Conservation (phyloP, 2,329 filamentous ascomycete species). For the Hypoxylon sp. region DNA sequence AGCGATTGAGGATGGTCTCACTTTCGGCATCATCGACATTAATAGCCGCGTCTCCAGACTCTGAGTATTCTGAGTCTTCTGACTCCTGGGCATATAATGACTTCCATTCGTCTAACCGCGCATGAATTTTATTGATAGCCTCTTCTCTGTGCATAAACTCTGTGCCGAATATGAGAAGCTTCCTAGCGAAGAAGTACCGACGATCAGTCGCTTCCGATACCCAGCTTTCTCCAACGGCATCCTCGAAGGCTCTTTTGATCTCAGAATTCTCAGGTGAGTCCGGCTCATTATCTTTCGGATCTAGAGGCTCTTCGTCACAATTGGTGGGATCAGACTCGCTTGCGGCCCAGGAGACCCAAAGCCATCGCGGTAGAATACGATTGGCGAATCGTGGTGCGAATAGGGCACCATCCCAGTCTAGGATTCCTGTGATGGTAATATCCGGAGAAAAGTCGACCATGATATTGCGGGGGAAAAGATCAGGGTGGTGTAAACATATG, state of each 20-base stretch:
- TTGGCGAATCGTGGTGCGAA: constrained; percentile 29
- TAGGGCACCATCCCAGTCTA: constrained; percentile 30
- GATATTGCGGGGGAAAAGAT: constrained; percentile 37
- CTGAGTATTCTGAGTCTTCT: neutral
- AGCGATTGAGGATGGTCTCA: neutral
- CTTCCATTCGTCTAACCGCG: neutral
- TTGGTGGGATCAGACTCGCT: neutral
- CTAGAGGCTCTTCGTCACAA: neutral
- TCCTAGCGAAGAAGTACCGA: constrained; percentile 15
- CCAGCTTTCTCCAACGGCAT: constrained; percentile 25
- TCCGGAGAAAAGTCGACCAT: constrained; percentile 37
- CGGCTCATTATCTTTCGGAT: constrained; percentile 5
- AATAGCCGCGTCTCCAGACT: neutral
- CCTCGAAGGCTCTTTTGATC: constrained; percentile 33
- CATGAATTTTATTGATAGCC: neutral
- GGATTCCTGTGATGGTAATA: constrained; percentile 21
- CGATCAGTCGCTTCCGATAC: constrained; percentile 18
- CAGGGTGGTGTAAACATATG: constrained; percentile 28
- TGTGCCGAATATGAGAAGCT: constrained; percentile 17
- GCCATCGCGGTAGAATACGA: constrained; percentile 19
- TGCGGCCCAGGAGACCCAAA: constrained; percentile 11
- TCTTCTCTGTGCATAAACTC: neutral
- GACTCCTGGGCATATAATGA: neutral
- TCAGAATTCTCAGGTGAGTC: constrained; percentile 31
- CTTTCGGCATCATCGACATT: neutral